Evolutionary conservation across 2,329 filamentous ascomycete genomes (phyloP), one percentile per base, ranked within the genome.

Genomic region (Epichloe sp.): DNA sequence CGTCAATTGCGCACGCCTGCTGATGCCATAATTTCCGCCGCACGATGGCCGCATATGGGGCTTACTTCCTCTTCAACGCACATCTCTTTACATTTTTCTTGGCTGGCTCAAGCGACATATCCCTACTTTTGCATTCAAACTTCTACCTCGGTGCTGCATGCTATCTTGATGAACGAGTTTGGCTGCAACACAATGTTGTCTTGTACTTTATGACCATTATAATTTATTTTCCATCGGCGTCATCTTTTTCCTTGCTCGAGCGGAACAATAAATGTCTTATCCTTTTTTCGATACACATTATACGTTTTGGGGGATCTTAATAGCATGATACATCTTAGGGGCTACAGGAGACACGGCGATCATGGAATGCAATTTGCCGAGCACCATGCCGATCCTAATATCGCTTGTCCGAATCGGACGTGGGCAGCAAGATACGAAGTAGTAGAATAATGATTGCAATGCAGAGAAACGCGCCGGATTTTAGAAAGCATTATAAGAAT

Each of bases 91-190:
- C 15, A 7, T 36, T n/a, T 7, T 53, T 56, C 52, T 59, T 54
- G 57, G 48, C 59, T 55, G 58, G 59, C 52, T 53, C 59, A 57
- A 59, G 52, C 52, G 53, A 53, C 45, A 40, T 41, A 26, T 21
- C 19, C 19, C 19, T 21, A 21, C 19, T 2, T 2, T 21, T 37
- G 14, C 38, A 5, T 48, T 12, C 2, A n/a, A 15, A 26, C 23
- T 40, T 36, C 8, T 15, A 19, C 34, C 26, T 44, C 8, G 4
- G 3, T 34, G 21, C 11, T 44, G 12, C 15, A 34, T 10, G 6
- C 23, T 26, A 7, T 5, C 23, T 7, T 26, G 23, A 26, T 2
- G 23, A 26, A 26, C 6, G 23, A 26, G 23, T 6, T 26, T 26
- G 23, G 23, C 34, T 23, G 23, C 23, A 23, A 23, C 23, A 23